Evolutionary conservation across 306 rosid genomes (phyloP), one percentile per base, ranked within the genome.

Genomic region (Heteromeles arbutifolia): DNA sequence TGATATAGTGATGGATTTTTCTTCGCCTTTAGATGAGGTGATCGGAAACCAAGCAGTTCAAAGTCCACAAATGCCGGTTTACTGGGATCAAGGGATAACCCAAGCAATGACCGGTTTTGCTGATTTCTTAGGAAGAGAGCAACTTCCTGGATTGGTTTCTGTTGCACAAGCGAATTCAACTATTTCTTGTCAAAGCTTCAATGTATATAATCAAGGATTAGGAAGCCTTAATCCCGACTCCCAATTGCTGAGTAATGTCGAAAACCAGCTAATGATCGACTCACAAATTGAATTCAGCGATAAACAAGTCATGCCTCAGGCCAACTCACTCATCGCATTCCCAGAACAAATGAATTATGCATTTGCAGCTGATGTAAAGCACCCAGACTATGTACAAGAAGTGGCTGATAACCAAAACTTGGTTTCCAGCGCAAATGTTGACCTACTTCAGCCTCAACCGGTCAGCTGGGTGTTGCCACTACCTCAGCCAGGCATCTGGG

Each of bases 21-120:
- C 69, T 67, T 53, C 41, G 17, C 26, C 64, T 69, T 69, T 80
- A 15, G 41, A 73, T 24, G 83, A 62, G 32, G 53, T 31, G 6
- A 15, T 72, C 4, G 12, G 66, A 25, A 56, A 10, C 69, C 78
- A 71, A 61, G 68, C 70, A 41, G 81, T 37, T 58, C 64, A 69
- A 24, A 50, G 56, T 74, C 80, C 62, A 34, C 2, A 5, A 29
- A 11, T 71, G 73, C 70, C 31, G 28, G 26, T 22, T 43, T 48
- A 68, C 31, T 70, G 87, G 85, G 77, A 73, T 77, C 85, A 81
- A 52, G 58, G 44, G 17, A 21, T 32, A 14, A 19, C 26, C 70
- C 11, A 25, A 13, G 28, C 3, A n/a, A 59, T 43, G 58, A 73
- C 39, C 56, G 18, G 32, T 43, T 39, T 22, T 32, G 54, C 52